phyloP scores from a whole-genome alignment of 768 basidiomycete species.

The Termitomyces sp. region DNA sequence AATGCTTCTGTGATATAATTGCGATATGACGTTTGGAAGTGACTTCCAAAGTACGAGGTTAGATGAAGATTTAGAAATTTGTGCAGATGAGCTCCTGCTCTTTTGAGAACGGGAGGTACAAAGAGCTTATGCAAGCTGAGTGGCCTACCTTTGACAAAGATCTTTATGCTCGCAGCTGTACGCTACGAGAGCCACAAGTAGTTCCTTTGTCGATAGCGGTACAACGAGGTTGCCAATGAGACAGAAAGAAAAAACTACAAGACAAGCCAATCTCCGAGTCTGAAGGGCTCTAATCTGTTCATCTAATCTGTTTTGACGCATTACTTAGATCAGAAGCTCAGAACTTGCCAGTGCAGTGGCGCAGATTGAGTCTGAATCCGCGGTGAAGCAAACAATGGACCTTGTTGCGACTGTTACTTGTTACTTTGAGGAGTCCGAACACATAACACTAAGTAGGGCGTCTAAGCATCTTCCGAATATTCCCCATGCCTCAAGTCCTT shows the following conservation, averaged over 20 bases:
- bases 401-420: no score
- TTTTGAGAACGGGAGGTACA: neutral
- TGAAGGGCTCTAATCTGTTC: no score
- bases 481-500: no score
- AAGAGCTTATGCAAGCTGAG: neutral
- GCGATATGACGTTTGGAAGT: neutral
- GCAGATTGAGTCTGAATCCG: no score
- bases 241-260: neutral
- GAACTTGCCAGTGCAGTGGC: no score
- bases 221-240: neutral
- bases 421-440: no score
- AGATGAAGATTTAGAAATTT: neutral
- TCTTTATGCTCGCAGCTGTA: neutral
- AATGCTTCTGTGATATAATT: neutral
- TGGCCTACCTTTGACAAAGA: neutral
- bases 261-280: neutral
- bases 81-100: neutral
- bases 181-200: neutral
- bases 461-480: no score
- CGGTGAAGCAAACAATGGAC: no score
- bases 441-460: no score
- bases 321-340: no score
- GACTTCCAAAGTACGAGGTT: neutral
- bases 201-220: neutral
- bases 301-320: neutral